A percentile compares a stretch with the other conserved stretches of the same genome.
Evolutionary conservation across 2,329 filamentous ascomycete genomes (phyloP).

Genomic region (Diplocarpon mali): DNA sequence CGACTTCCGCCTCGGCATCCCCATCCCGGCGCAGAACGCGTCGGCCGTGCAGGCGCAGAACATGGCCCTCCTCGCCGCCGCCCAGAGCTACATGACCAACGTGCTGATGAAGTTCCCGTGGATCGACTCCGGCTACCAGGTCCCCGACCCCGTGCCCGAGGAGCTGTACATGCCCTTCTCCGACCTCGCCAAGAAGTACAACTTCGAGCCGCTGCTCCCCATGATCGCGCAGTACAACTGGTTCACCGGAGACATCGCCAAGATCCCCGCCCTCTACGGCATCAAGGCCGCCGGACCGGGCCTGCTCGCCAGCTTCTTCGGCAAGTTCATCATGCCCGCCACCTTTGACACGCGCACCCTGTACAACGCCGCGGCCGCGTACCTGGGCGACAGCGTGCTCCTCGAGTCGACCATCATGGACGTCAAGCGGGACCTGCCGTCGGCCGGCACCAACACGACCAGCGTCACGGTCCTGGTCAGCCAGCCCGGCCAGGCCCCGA

Average conservation of each 20-base stretch:
- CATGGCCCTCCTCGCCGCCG: background rate
- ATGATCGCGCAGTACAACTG: conserved; percentile 33
- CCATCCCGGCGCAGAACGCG: background rate
- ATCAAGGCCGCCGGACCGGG: conserved; percentile 31
- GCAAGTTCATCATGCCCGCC: too few species aligned
- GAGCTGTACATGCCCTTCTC: conserved; percentile 19
- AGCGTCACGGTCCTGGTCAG: too few species aligned
- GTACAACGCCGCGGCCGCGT: conserved; percentile 8
- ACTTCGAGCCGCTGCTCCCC: conserved; percentile 33
- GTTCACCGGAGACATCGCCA: conserved; percentile 32
- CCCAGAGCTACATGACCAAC: background rate
- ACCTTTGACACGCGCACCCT: conserved; percentile 2
- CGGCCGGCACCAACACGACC: too few species aligned
- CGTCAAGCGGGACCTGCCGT: conserved; percentile 5
- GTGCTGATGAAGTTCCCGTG: conserved; percentile 26
- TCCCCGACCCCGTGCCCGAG: conserved; percentile 21
- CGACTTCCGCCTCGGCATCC: too few species aligned
- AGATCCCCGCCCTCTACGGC: conserved; percentile 31
- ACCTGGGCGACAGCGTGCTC: conserved; percentile 10
- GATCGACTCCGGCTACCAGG: conserved; percentile 32
- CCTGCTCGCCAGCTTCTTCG: background rate
- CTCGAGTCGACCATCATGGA: conserved; percentile 13
- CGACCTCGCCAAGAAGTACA: conserved; percentile 21
- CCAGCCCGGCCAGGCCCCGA: too few species aligned
- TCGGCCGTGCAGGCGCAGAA: background rate